Conservation (phyloP, 2,329 filamentous ascomycete genomes). For the Claviceps purpurea region DNA sequence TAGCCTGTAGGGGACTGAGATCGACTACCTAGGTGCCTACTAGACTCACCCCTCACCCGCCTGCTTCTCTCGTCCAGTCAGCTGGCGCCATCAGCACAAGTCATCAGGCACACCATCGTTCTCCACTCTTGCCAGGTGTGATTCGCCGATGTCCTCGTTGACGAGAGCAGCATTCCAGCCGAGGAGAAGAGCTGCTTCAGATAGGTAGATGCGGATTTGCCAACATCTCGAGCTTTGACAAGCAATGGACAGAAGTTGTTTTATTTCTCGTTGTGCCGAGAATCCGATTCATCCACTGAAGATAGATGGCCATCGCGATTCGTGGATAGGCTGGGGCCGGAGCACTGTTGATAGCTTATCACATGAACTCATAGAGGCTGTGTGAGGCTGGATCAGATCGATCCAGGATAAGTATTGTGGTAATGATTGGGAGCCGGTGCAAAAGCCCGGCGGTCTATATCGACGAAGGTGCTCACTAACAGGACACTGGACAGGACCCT, state of each 20-base stretch:
- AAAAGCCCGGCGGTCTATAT: not conserved
- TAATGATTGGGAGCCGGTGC: not conserved
- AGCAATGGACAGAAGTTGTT: not conserved
- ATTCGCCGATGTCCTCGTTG: constrained; percentile 5
- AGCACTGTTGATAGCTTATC: too few species aligned
- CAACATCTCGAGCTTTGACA: not conserved
- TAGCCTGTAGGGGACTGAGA: not conserved
- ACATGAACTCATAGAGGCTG: too few species aligned
- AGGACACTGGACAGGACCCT: not conserved
- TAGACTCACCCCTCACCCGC: not conserved
- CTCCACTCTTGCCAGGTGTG: constrained; percentile 1
- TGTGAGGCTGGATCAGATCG: not conserved
- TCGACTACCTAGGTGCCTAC: not conserved
- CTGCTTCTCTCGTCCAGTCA: constrained; percentile 10
- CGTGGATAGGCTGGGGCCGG: not conserved
- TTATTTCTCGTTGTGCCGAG: not conserved
- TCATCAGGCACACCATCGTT: constrained; percentile 12
- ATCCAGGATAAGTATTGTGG: not conserved
- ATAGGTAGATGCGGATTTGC: not conserved
- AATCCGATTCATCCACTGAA: not conserved
- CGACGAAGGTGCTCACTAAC: not conserved
- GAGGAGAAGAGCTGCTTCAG: not conserved
- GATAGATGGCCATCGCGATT: not conserved
- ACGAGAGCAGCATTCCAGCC: not conserved
- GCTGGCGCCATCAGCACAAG: constrained; percentile 9